Base-by-base conservation (phyloP, 768 basidiomycete genomes). In the Wakefieldia striispora region DNA sequence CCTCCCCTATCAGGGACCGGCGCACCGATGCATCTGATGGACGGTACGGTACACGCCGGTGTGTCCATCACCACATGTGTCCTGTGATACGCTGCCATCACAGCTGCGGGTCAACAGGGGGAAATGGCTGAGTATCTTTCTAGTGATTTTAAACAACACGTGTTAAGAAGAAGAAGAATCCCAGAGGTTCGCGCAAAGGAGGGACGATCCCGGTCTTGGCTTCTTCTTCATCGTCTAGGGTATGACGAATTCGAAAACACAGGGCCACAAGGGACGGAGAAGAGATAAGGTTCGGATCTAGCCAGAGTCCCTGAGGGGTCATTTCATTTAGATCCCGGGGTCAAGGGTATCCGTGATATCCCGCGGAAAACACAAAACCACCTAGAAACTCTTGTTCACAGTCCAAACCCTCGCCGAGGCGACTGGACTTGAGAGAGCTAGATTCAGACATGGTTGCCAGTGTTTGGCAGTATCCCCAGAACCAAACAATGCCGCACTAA, bases 271-370 rank as follows among this genome's bases (percentile, higher is more conserved):
- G 35, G 31, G 37, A 36, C 40, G 48, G 29, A 27, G 24, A n/a
- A 20, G 19, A 41, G 63, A 65, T 57, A 55, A 63, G 63, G 55
- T 57, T 51, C 35, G 51, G 55, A 64, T 64, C 62, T 63, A 39
- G 26, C 16, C 42, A 24, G 10, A 27, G 39, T 34, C 26, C 23
- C 23, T 23, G 31, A 44, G 52, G 45, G 43, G 43, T 27, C 42
- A 45, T 51, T 50, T 44, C 35, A 24, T 13, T 42, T 34, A 27
- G 41, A 43, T 24, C 45, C 36, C 34, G 49, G 63, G 63, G 57
- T 14, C 43, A 57, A 62, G 62, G 62, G 63, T 20, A 37, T 44
- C 50, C 53, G 40, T 14, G 34, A 41, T 16, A 33, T 27, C 33
- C 16, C 47, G 40, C 7, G 36, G 39, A 59, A 38, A 11, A 27